Evolutionary conservation across 345 rosid genomes (phyloP).

Genomic region (Cardamine chenopodiifolia): DNA sequence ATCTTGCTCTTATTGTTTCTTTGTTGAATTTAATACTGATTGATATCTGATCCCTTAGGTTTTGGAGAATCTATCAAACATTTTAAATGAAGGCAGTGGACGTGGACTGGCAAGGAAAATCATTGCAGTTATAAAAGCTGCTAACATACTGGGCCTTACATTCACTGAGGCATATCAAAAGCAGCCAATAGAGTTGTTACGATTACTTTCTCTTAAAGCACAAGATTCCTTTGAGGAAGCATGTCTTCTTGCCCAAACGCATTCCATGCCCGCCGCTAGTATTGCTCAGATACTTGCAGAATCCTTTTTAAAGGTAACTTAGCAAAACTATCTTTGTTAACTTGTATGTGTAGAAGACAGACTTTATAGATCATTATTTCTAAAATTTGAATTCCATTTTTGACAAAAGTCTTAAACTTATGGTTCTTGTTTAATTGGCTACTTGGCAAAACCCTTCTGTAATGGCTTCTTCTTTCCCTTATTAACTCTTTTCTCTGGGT

Average conservation of each 20-base stretch:
- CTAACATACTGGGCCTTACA: constrained; percentile 79
- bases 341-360: constrained; percentile 9
- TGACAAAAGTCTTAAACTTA: neutral
- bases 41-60: constrained; percentile 53
- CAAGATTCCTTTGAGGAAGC: constrained; percentile 98
- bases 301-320: constrained; percentile 83
- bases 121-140: constrained; percentile 81
- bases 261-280: constrained; percentile 80
- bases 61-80: constrained; percentile 67
- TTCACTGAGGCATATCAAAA: constrained; percentile 89
- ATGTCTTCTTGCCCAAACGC: constrained; percentile 75
- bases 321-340: constrained; percentile 9
- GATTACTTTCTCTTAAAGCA: constrained; percentile 95
- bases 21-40: constrained; percentile 10
- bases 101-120: constrained; percentile 82
- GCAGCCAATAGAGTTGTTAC: constrained; percentile 85
- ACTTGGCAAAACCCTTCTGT: constrained; percentile 7
- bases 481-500: constrained; percentile 6
- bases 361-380: constrained; percentile 2
- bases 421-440: constrained; percentile 25
- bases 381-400: neutral
- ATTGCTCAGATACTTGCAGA: constrained; percentile 97
- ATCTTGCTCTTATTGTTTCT: constrained; percentile 9
- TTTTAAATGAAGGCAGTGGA: constrained; percentile 82
- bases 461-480: constrained; percentile 4